These are phyloP conservation scores for Liquidambar formosana DNA, from an alignment of 164 flowering plant species.

Conservation along the genomic window DNA sequence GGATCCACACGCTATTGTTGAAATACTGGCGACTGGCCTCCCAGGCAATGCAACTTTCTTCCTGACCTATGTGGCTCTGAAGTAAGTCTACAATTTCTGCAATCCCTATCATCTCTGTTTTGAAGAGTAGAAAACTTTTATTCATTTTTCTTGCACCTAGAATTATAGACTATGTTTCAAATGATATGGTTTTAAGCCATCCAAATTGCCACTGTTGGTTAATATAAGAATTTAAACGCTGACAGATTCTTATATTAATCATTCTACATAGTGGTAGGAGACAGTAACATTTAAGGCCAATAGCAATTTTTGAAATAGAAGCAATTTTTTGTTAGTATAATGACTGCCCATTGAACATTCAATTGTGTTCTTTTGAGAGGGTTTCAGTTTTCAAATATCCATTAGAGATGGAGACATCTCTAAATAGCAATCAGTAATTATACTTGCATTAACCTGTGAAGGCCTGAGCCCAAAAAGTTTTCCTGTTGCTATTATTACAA, in stretches of 20 bases:
- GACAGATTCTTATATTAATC: constrained; percentile 55
- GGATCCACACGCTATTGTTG: constrained; percentile 33
- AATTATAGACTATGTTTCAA: no score
- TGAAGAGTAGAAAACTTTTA: no score
- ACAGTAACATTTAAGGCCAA: background rate
- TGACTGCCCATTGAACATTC: no score
- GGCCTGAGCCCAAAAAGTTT: background rate
- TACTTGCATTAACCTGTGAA: no score
- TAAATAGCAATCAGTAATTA: no score
- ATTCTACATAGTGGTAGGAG: constrained; percentile 27
- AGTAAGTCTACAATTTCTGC: constrained; percentile 48
- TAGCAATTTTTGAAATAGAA: constrained; percentile 79
- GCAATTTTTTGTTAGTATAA: no score
- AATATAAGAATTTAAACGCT: constrained; percentile 57
- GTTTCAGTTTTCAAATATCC: no score
- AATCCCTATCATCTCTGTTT: no score
- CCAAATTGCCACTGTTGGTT: no score
- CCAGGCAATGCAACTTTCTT: constrained; percentile 90
- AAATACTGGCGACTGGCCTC: constrained; percentile 56
- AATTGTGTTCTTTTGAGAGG: no score
- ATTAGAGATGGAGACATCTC: no score
- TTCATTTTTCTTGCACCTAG: no score
- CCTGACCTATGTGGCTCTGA: constrained; percentile 87
- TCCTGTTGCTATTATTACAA: background rate
- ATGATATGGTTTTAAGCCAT: constrained; percentile 10